Evolutionary conservation across 148 eudicot genomes (phyloP), one percentile per base, ranked within the genome.

Genomic region (Drosera capensis): DNA sequence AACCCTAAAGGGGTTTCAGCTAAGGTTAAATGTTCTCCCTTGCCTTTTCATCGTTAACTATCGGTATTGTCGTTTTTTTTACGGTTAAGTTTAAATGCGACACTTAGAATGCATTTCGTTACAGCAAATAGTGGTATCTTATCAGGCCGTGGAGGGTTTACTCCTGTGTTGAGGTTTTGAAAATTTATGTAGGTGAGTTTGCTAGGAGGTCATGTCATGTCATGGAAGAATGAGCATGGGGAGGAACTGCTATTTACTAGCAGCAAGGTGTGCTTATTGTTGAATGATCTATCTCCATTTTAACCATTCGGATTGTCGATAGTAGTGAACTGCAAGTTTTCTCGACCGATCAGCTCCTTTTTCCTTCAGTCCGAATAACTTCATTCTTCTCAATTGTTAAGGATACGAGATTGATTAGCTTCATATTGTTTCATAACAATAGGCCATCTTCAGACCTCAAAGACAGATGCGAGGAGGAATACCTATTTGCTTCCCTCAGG

Each of bases 401-500:
- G n/a, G n/a, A n/a, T n/a, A n/a, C n/a, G n/a, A n/a, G n/a, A 2
- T 14, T 46, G 1, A 7, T 16, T n/a, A 17, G 3, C 39, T 26
- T 13, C 21, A 25, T 15, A 11, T 35, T 34, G 18, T 25, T 50
- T 41, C n/a, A n/a, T n/a, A 46, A 15, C 41, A 61, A 48, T 50
- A 84, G 99, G 90, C 80, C 14, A 57, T 73, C 39, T 69, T 73
- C 26, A 84, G 67, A 68, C 71, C 95, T 56, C 82, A 93, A 12
- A 85, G 80, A 58, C 79, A 79, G 7, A 73, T 70, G 75, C 68
- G 95, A 41, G 99, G 97, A 55, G 99, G 99, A 43, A 80, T 81
- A 16, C 75, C 93, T 45, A 67, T 81, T 49, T 90, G 95, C 62
- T 90, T 90, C 48, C 99, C 99, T 19, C 85, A 90, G 99, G 99